Conservation (phyloP, 805 yeast species). For the Barnettozyma californica region DNA sequence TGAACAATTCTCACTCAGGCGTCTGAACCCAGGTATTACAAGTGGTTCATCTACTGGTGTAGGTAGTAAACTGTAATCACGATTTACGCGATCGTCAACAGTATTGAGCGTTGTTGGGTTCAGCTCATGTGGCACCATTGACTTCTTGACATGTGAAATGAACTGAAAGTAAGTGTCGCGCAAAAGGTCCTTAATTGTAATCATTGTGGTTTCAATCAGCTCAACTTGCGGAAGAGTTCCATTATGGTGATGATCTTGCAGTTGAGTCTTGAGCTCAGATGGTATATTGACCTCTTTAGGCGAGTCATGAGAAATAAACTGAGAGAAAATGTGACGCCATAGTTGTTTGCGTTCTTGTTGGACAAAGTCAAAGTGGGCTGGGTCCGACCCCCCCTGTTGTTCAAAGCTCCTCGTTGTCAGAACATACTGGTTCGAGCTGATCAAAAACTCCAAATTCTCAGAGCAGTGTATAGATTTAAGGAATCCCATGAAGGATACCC, state of each 20-base stretch:
- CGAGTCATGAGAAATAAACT: conserved; percentile 35
- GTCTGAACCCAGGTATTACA: conserved; percentile 5
- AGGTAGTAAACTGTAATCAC: conserved; percentile 15
- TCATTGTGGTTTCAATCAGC: conserved; percentile 19
- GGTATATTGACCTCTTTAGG: conserved; percentile 31
- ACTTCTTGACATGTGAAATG: conserved; percentile 11
- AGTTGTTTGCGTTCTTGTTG: conserved; percentile 8
- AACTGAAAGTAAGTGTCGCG: conserved; percentile 24
- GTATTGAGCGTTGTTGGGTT: background rate
- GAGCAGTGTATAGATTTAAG: conserved; percentile 22
- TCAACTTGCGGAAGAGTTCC: conserved; percentile 15
- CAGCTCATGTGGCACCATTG: background rate
- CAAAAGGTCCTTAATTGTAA: conserved; percentile 18
- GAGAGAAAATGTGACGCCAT: conserved; percentile 29
- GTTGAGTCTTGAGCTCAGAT: conserved; percentile 18
- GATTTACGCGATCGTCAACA: conserved; percentile 4
- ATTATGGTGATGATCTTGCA: conserved; percentile 6
- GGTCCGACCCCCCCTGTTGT: background rate
- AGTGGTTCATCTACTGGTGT: conserved; percentile 12
- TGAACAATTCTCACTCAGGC: conserved; percentile 16
- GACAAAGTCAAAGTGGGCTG: background rate
- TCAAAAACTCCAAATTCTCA: conserved; percentile 25
- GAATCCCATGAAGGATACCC: conserved; percentile 23
- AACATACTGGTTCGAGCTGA: conserved; percentile 17
- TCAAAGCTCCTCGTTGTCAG: conserved; percentile 6